phyloP scores from a whole-genome alignment of 2,329 filamentous ascomycete species.

The Berkeleyomyces basicola region DNA sequence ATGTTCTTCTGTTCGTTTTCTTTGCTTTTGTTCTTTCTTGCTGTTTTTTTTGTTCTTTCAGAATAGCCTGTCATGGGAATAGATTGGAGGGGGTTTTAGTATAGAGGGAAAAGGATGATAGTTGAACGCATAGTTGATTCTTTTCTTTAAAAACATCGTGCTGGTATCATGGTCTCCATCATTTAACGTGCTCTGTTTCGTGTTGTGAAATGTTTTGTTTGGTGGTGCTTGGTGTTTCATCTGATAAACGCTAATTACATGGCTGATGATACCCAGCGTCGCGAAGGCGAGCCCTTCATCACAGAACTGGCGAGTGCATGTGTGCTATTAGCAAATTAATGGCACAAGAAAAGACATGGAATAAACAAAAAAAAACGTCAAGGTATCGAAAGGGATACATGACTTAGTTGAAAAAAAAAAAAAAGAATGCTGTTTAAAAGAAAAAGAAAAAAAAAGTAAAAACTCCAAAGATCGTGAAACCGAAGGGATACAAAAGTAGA shows the following conservation, averaged over 20 bases:
- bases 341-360: neutral
- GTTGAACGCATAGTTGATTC: neutral
- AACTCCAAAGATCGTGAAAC: neutral
- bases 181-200: no score
- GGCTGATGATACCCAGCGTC: no score
- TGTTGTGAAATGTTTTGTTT: neutral
- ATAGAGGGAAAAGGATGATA: neutral
- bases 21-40: slow-evolving; percentile 3
- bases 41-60: slow-evolving; percentile 4
- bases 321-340: neutral
- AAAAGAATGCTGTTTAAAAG: neutral
- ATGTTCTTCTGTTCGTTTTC: neutral
- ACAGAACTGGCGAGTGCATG: neutral
- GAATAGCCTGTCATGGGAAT: neutral
- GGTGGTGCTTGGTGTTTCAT: neutral
- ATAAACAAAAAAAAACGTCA: neutral
- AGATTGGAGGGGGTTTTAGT: neutral
- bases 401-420: neutral
- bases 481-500: neutral
- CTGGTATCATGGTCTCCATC: no score
- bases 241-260: neutral
- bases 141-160: neutral
- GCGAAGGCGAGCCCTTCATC: no score
- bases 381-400: no score
- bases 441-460: neutral